A percentile compares a stretch with the other conserved stretches of the same genome.
Evolutionary conservation across 257 asterid species (phyloP).

Genomic region (Solanum sitiens): DNA sequence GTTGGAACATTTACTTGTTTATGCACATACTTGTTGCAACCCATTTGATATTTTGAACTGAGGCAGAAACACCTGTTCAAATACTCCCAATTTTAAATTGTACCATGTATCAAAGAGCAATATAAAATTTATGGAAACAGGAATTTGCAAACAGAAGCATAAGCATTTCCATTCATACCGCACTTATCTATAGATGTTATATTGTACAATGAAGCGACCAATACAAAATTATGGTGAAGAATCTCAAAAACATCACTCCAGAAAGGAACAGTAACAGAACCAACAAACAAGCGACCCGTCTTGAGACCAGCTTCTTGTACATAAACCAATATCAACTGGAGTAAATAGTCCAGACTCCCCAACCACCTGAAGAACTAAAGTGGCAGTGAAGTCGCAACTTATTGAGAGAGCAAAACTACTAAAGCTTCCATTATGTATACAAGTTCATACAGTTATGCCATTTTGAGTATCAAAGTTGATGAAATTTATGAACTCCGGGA

Average conservation of each 20-base stretch:
- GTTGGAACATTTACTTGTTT: background rate
- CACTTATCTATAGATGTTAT: background rate
- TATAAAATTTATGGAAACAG: too few species aligned
- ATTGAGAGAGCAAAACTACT: background rate
- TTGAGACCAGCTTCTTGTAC: conserved; percentile 80
- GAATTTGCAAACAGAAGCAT: too few species aligned
- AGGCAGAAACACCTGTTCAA: background rate
- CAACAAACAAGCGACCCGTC: conserved; percentile 51
- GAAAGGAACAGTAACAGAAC: background rate
- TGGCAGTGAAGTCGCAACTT: background rate
- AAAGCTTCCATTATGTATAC: background rate
- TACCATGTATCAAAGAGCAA: background rate
- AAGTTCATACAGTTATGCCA: conserved; percentile 49
- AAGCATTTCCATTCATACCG: background rate
- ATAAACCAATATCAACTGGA: conserved; percentile 66
- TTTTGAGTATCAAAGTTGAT: background rate
- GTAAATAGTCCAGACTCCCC: conserved; percentile 88
- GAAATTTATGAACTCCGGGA: too few species aligned
- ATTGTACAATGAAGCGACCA: background rate
- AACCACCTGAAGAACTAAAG: conserved; percentile 42
- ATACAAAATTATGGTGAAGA: background rate
- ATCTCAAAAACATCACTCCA: background rate
- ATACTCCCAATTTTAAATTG: too few species aligned
- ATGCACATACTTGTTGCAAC: background rate
- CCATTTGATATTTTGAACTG: background rate